phyloP scores from a whole-genome alignment of 2,329 filamentous ascomycete species.

The Venturia aucupariae region DNA sequence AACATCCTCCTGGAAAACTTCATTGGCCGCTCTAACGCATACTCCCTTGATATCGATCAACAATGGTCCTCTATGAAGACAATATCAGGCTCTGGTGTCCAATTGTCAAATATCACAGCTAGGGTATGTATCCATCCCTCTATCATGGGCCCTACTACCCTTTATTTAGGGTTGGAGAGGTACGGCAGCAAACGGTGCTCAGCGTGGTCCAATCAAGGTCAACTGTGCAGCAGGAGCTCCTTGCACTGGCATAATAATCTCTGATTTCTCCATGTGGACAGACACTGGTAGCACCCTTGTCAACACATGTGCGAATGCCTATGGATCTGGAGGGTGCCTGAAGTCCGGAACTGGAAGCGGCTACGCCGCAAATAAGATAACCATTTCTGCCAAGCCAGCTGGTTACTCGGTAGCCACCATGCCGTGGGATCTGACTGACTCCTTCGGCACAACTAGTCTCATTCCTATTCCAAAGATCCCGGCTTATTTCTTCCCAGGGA shows the following conservation, averaged over 20 bases:
- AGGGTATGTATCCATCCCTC: conserved; percentile 18
- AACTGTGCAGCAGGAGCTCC: conserved; percentile 42
- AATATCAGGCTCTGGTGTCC: conserved; percentile 41
- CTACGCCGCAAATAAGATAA: conserved; percentile 28
- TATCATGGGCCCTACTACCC: conserved; percentile 6
- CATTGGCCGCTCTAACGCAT: conserved; percentile 51
- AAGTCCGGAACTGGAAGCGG: conserved; percentile 22
- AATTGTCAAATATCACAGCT: conserved; percentile 44
- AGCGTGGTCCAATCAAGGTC: conserved; percentile 46
- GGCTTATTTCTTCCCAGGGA: conserved; percentile 31
- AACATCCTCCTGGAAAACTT: conserved; percentile 49
- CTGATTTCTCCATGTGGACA: conserved; percentile 46
- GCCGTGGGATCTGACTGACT: conserved; percentile 24
- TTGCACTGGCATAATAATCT: conserved; percentile 43
- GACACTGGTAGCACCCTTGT: conserved; percentile 34
- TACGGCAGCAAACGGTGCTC: conserved; percentile 39
- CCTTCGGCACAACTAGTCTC: conserved; percentile 22
- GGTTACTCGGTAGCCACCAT: conserved; percentile 32
- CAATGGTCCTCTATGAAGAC: conserved; percentile 40
- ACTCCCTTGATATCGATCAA: conserved; percentile 47
- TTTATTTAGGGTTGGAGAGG: conserved; percentile 43
- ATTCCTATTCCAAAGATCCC: conserved; percentile 33
- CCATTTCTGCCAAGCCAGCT: conserved; percentile 27
- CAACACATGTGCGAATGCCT: conserved; percentile 42
- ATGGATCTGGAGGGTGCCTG: conserved; percentile 40